Conservation (phyloP, 164 flowering plant genomes). For the Vitis rotundifolia region DNA sequence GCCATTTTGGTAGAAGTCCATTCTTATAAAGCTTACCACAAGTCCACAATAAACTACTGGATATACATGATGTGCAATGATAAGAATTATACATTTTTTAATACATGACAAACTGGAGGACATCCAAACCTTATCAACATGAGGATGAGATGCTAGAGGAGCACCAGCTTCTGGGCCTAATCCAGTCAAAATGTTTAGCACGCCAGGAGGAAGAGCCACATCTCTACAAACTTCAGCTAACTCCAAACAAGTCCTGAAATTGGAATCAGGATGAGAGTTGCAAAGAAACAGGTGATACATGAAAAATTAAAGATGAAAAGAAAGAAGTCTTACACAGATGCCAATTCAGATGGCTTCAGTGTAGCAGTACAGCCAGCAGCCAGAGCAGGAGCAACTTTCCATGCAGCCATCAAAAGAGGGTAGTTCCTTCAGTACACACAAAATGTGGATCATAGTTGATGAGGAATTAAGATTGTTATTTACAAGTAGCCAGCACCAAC, state of each 20-base stretch:
- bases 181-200: slow-evolving; percentile 86
- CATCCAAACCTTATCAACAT: slow-evolving; percentile 79
- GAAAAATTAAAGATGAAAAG: background rate
- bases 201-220: slow-evolving; percentile 94
- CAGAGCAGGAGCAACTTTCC: slow-evolving; percentile 98
- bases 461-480: too few relatives aligned
- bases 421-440: slow-evolving; percentile 74
- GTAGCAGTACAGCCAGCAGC: slow-evolving; percentile 98
- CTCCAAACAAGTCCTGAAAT: slow-evolving; percentile 90
- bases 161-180: slow-evolving; percentile 96
- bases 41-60: too few relatives aligned
- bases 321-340: slow-evolving; percentile 68
- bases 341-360: slow-evolving; percentile 92
- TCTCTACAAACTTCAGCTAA: slow-evolving; percentile 83
- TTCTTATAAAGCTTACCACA: too few relatives aligned
- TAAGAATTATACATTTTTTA: background rate
- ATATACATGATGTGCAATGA: background rate
- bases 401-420: slow-evolving; percentile 89
- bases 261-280: background rate
- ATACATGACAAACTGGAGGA: background rate
- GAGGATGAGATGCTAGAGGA: slow-evolving; percentile 92
- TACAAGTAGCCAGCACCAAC: too few relatives aligned
- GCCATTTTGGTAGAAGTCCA: too few relatives aligned
- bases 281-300: background rate
- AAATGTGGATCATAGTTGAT: too few relatives aligned